Conservation (phyloP, 129 eudicot species). For the Flaveria sonorensis region DNA sequence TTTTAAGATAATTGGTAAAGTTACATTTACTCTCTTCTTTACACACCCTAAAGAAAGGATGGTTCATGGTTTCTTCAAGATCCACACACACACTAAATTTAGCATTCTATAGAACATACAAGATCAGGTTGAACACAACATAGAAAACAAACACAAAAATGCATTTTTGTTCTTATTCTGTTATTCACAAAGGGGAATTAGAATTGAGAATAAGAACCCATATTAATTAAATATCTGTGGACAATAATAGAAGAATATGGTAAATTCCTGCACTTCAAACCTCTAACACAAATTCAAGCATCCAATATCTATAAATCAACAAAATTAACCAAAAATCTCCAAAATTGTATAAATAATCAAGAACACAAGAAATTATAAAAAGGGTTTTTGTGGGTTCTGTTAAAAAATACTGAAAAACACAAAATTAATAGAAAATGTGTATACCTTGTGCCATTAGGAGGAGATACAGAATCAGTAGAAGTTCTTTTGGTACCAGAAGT, state of each 20-base stretch:
- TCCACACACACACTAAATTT: conserved; percentile 8
- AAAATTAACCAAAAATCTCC: background rate
- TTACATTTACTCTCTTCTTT: background rate
- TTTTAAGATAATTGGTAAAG: background rate
- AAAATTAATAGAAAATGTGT: conserved; percentile 19
- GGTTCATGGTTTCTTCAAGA: background rate
- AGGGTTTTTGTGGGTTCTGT: conserved; percentile 1
- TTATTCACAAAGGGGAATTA: conserved; percentile 7
- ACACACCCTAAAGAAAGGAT: background rate
- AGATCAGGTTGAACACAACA: background rate
- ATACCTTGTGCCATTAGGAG: conserved; percentile 61
- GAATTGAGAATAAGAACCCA: conserved; percentile 11
- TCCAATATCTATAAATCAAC: conserved; percentile 4
- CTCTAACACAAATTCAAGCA: conserved; percentile 7
- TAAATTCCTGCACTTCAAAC: conserved; percentile 1
- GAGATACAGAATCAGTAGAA: conserved; percentile 82
- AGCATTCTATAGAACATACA: background rate
- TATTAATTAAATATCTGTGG: background rate
- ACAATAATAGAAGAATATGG: background rate
- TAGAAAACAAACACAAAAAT: background rate
- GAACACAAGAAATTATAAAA: background rate
- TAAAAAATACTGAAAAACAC: background rate
- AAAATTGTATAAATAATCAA: background rate
- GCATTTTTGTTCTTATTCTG: background rate
- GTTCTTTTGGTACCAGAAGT: conserved; percentile 75